Base-by-base conservation (phyloP, 208 protist genomes). In the Entamoeba dispar region DNA sequence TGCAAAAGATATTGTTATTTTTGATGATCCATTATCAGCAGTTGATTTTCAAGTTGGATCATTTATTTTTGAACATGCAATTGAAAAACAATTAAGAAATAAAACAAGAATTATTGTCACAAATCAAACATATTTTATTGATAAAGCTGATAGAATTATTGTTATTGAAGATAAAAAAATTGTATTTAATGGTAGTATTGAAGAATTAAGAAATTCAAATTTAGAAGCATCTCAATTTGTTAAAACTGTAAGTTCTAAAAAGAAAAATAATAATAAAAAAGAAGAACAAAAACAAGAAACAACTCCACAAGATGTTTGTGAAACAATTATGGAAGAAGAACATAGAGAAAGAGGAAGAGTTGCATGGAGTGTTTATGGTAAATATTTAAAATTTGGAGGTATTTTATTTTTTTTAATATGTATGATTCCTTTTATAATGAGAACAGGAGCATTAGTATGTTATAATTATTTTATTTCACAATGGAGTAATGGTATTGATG, bases 1-100 rank as follows among this genome's bases (percentile, higher is more conserved):
- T 38, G 92, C 95, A 47, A 19, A 91, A 7, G 95, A 97, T 57
- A 51, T 93, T 7, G 14, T 55, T 90, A 15, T 93, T 19, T 52
- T 93, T 27, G 92, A 93, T 91, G 92, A 93, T 52, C 55, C 57
- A 12, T 15, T 93, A 2, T 47, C 19, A 43, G 92, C 92, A 34
- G 92, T 93, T 27, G 93, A 93, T 92, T 27, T 49, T 3, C n/a
- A 92, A 55, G 38, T 52, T 92, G 93, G 52, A 0, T 43, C 12
- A 43, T 86, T 61, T 92, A 93, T 93, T 34, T 43, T 93, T 90
- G 61, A 47, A 27, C 34, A 90, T 50, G 57, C 49, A 27, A 49
- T 91, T 73, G 38, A 31, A 27, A 47, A 92, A n/a, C 90, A 92
- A 31, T 92, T 92, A 22, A 2, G 0, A 47, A 43, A 43, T 15